phyloP scores from a whole-genome alignment of 768 basidiomycete species.

The Pleurotus djamor region DNA sequence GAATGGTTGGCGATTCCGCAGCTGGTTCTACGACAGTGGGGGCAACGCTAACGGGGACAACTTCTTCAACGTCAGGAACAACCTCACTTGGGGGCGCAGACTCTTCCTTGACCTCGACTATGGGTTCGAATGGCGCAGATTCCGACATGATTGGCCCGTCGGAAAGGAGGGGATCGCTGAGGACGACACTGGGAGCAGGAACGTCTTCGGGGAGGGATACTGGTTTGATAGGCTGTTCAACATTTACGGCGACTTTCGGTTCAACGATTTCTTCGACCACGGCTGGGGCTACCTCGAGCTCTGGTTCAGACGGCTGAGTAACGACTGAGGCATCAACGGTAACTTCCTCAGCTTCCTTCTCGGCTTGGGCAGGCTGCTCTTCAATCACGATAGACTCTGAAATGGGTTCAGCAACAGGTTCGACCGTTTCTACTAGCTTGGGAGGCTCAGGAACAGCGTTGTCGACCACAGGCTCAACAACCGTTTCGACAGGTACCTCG shows the following conservation, averaged over 20 bases:
- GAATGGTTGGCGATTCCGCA: background rate
- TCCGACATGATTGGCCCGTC: background rate
- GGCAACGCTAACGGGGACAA: background rate
- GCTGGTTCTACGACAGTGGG: background rate
- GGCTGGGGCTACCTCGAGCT: background rate
- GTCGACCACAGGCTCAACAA: background rate
- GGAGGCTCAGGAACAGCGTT: background rate
- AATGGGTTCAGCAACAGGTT: too few relatives aligned
- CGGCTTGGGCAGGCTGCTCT: background rate
- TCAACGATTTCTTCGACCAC: background rate
- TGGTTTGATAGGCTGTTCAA: too few relatives aligned
- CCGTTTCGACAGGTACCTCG: background rate
- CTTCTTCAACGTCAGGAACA: slow-evolving; percentile 1
- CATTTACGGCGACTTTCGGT: background rate
- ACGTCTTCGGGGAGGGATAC: too few relatives aligned
- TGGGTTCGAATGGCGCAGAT: background rate
- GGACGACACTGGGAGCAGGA: background rate
- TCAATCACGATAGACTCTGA: too few relatives aligned
- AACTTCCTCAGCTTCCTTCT: background rate
- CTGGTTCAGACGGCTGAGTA: too few relatives aligned
- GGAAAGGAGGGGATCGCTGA: background rate
- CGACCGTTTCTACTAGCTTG: background rate
- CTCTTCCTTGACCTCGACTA: background rate
- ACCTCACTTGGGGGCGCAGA: background rate
- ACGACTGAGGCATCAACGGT: background rate